Percentiles rank a stretch among this genome's conserved stretches.
Evolutionary conservation across 768 basidiomycete genomes (phyloP).

Genomic region (Lyophyllum atratum): DNA sequence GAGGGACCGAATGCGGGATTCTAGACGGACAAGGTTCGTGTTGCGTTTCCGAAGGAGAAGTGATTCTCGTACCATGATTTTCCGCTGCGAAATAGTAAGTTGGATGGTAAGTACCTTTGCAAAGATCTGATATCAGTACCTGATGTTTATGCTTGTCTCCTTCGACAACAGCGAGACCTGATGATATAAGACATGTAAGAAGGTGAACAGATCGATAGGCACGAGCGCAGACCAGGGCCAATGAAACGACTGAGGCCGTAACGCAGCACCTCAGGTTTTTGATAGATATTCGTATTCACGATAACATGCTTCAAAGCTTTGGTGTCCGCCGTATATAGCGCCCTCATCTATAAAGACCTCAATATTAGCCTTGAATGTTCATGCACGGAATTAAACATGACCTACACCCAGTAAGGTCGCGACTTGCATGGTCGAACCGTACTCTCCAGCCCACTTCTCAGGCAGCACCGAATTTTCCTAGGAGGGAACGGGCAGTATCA

Average conservation of each 20-base stretch:
- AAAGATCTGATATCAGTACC: conserved; percentile 24
- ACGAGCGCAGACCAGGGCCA: conserved; percentile 33
- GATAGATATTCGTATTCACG: conserved; percentile 53
- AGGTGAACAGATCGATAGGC: not conserved
- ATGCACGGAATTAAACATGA: too few relatives aligned
- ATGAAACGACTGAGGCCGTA: conserved; percentile 42
- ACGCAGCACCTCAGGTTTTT: conserved; percentile 49
- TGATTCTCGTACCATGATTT: conserved; percentile 37
- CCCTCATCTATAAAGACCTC: conserved; percentile 2
- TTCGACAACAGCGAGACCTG: conserved; percentile 57
- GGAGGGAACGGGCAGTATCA: not conserved
- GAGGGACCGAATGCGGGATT: conserved; percentile 69
- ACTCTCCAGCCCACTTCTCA: conserved; percentile 19
- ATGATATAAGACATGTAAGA: too few relatives aligned
- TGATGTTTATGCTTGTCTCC: conserved; percentile 49
- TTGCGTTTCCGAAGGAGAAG: conserved; percentile 3
- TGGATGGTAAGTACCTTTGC: not conserved
- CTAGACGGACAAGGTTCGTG: conserved; percentile 36
- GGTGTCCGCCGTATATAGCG: conserved; percentile 16
- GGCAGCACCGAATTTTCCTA: conserved; percentile 35
- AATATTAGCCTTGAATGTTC: too few relatives aligned
- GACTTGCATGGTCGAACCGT: conserved; percentile 16
- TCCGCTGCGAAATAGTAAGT: conserved; percentile 31
- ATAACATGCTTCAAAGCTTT: conserved; percentile 68
- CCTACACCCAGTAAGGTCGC: conserved; percentile 44